These are phyloP conservation scores for Nothopassalora personata DNA, from an alignment of 2,329 filamentous ascomycete genomes.

Conservation along the genomic window DNA sequence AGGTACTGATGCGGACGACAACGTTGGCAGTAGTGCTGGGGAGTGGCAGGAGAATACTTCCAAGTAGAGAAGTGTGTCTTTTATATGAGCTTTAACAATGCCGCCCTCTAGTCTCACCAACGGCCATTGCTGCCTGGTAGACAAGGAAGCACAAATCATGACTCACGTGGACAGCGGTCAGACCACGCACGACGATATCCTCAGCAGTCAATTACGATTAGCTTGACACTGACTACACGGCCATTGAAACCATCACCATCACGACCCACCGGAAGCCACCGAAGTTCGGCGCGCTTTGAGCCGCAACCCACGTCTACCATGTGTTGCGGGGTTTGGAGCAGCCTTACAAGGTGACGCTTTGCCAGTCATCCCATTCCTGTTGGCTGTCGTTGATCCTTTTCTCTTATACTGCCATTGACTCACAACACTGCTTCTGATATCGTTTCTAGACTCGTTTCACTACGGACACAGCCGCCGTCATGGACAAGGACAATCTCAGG, in stretches of 20 bases:
- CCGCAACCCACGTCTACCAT: constrained; percentile 3
- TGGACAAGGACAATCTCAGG: constrained; percentile 35
- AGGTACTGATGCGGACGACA: constrained; percentile 8
- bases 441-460: background rate
- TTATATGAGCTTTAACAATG: constrained; percentile 12
- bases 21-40: constrained; percentile 25
- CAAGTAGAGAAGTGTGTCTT: constrained; percentile 9
- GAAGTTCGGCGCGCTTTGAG: constrained; percentile 12
- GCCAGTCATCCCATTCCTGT: constrained; percentile 13
- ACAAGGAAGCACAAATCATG: background rate
- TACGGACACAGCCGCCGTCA: constrained; percentile 9
- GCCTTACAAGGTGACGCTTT: constrained; percentile 8
- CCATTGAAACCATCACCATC: background rate
- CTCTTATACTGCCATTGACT: constrained; percentile 12
- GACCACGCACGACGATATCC: background rate
- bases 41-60: constrained; percentile 23
- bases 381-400: constrained; percentile 5
- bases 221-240: background rate
- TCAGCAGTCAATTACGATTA: background rate
- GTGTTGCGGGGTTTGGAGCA: constrained; percentile 15
- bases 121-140: background rate
- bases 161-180: background rate
- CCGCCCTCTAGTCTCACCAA: constrained; percentile 5
- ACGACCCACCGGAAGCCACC: constrained; percentile 6
- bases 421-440: background rate